Evolutionary conservation across 345 rosid species (phyloP), one percentile per base, ranked within the genome.

Genomic region (Gossypium rotundifolium): DNA sequence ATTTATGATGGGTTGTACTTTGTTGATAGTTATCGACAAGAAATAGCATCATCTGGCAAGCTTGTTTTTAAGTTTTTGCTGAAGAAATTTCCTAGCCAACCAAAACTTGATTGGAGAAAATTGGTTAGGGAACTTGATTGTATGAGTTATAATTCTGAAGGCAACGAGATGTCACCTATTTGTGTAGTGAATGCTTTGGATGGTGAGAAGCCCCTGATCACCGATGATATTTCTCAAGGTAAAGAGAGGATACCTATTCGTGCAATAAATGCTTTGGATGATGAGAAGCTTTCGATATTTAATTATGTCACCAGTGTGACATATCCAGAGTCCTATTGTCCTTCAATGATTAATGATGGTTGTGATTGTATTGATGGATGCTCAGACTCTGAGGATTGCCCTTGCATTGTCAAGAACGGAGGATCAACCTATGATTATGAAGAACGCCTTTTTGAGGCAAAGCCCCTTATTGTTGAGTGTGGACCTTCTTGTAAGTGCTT

Each of bases 401-500:
- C 76, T 45, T 95, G 97, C 72, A 79, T 87, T 57, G 67, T 68
- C 23, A 87, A 81, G 76, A 95, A 88, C 79, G 89, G 85, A 45
- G 94, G 96, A 45, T 90, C 84, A 79, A 83, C 93, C 0, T 95
- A 86, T 79, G 91, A 90, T 80, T 71, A 82, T 73, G 84, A 86
- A 55, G 96, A 95, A 48, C 84, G 89, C 25, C 75, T 93, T 54
- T 91, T 91, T 11, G 82, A 83, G 68, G 87, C 77, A 20, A 91
- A 88, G 82, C 61, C 81, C 68, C 65, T 88, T 44, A 88, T 94
- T 70, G 84, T 85, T 11, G 97, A 94, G 81, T 94, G 97, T 59
- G 96, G 98, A 20, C 93, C 93, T 27, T 73, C 59, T 63, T 94
- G 98, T 82, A 83, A 81, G 79, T 93, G 98, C 74, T 88, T 93